Percentiles rank a stretch among this genome's conserved stretches.
These are phyloP conservation scores for Blepharisma japonicum DNA, from an alignment of 73 alveolate species.

Conservation along the genomic window DNA sequence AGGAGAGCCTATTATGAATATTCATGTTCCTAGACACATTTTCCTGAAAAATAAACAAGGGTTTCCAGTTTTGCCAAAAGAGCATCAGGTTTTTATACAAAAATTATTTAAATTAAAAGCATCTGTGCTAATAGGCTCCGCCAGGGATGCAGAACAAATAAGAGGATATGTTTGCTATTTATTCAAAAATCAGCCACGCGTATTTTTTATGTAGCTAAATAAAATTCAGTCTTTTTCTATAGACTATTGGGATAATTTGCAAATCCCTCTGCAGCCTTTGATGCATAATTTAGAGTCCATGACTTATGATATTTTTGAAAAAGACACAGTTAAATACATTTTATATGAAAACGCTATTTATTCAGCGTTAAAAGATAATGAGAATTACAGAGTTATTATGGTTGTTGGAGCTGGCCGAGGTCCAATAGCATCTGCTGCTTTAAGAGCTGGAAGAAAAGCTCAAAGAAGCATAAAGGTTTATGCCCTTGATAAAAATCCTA, in stretches of 20 bases:
- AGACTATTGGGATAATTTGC: conserved; percentile 73
- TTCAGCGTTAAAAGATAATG: conserved; percentile 38
- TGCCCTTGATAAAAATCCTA: conserved; percentile 78
- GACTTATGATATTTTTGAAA: conserved; percentile 79
- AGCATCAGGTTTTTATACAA: conserved; percentile 44
- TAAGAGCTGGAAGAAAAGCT: conserved; percentile 60
- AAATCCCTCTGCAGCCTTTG: conserved; percentile 91
- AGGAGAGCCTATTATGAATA: conserved; percentile 42
- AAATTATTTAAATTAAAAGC: conserved; percentile 38
- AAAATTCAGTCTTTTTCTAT: conserved; percentile 31
- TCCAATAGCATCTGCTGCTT: conserved; percentile 79
- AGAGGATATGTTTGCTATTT: conserved; percentile 50
- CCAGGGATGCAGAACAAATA: conserved; percentile 46
- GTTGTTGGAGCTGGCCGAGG: conserved; percentile 98
- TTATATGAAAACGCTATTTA: conserved; percentile 64
- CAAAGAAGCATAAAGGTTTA: conserved; percentile 52
- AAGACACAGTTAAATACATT: conserved; percentile 72
- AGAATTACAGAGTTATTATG: conserved; percentile 45
- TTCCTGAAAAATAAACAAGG: conserved; percentile 51
- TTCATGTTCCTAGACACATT: conserved; percentile 23
- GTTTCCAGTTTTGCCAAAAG: conserved; percentile 56
- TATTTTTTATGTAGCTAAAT: conserved; percentile 43
- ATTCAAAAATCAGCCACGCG: conserved; percentile 38
- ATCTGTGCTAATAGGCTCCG: conserved; percentile 36
- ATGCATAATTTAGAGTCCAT: conserved; percentile 78